Percentiles rank a stretch among this genome's conserved stretches.
Evolutionary conservation across 176 grass and related monocot genomes (phyloP).

Genomic region (Ananas comosus): DNA sequence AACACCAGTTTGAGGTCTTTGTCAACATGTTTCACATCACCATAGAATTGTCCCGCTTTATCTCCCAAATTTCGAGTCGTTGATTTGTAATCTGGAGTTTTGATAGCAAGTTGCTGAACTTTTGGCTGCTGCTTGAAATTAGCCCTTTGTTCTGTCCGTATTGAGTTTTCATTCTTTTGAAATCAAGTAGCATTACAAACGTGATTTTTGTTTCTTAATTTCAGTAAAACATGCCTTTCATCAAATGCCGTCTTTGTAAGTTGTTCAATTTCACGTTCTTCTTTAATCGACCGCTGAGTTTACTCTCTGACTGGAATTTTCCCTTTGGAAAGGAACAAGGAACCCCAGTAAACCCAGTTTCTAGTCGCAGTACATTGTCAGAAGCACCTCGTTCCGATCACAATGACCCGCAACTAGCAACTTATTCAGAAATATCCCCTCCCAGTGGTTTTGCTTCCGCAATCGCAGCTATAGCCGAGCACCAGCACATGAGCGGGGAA

Average conservation of each 20-base stretch:
- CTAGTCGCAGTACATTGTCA: conserved; percentile 8
- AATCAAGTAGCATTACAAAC: too few relatives aligned
- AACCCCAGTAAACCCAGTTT: conserved; percentile 25
- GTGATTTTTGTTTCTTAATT: too few relatives aligned
- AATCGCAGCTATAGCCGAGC: conserved; percentile 74
- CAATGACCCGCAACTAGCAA: background rate
- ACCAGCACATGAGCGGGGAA: conserved; percentile 45
- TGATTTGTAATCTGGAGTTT: too few relatives aligned
- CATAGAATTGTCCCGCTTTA: too few relatives aligned
- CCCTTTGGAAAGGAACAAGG: conserved; percentile 63
- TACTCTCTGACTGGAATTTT: conserved; percentile 6
- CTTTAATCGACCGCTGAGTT: background rate
- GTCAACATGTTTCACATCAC: too few relatives aligned
- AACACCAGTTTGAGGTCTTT: too few relatives aligned
- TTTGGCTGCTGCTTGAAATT: too few relatives aligned
- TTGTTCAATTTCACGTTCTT: conserved; percentile 2
- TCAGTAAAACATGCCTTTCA: background rate
- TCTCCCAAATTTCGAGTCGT: too few relatives aligned
- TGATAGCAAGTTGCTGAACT: too few relatives aligned
- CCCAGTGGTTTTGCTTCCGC: conserved; percentile 56
- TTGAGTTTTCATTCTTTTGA: too few relatives aligned
- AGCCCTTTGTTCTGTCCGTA: too few relatives aligned
- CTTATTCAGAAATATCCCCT: conserved; percentile 28
- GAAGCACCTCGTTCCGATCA: conserved; percentile 9
- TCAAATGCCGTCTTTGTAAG: background rate